Evolutionary conservation across 495 filamentous ascomycete genomes (phyloP).

Genomic region (Aspergillus nidulans): DNA sequence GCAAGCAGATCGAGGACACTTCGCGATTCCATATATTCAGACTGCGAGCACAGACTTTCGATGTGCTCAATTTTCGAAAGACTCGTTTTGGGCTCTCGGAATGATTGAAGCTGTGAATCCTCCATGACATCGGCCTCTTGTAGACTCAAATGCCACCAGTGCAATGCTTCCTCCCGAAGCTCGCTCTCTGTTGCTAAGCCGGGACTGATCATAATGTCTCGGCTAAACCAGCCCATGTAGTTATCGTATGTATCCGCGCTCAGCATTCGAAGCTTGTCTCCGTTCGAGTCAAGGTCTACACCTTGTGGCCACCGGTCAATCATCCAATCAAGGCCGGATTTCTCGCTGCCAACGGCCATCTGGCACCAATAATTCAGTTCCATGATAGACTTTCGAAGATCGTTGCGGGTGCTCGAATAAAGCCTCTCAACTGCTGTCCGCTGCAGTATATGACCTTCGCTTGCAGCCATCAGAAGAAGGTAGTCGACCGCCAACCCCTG

Average conservation of each 20-base stretch:
- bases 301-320: constrained; percentile 67
- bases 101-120: background rate
- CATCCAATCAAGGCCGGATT: constrained; percentile 88
- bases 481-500: constrained; percentile 71
- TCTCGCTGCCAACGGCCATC: constrained; percentile 85
- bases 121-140: constrained; percentile 32
- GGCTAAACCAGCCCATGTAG: constrained; percentile 73
- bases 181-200: constrained; percentile 26
- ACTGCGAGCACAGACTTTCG: constrained; percentile 23
- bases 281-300: constrained; percentile 59
- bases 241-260: constrained; percentile 73
- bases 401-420: constrained; percentile 60
- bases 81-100: background rate
- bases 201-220: constrained; percentile 42
- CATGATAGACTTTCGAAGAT: constrained; percentile 77
- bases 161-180: constrained; percentile 28
- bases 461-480: constrained; percentile 75
- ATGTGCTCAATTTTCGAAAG: constrained; percentile 25
- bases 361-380: constrained; percentile 97
- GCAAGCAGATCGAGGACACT: constrained; percentile 39
- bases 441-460: constrained; percentile 80
- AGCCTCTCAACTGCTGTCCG: constrained; percentile 63
- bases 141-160: constrained; percentile 38
- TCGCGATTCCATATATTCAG: constrained; percentile 30
- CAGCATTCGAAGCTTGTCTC: constrained; percentile 67